phyloP scores from a whole-genome alignment of 2,329 filamentous ascomycete species.

The Paraphoma sp. region DNA sequence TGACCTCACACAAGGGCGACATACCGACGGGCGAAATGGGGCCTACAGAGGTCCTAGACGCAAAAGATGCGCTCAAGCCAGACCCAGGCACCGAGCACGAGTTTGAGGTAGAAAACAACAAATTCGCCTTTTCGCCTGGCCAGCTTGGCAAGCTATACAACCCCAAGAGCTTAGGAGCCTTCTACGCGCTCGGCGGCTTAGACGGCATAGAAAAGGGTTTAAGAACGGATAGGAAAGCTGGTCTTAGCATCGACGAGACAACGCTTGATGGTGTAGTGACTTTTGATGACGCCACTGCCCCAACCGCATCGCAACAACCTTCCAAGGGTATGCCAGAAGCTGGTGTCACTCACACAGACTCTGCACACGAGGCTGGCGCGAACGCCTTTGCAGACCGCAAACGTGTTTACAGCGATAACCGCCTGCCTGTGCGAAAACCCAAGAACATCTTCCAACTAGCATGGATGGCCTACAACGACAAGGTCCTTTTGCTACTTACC shows the following conservation, averaged over 20 bases:
- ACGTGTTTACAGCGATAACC: conserved; percentile 73
- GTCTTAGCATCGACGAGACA: conserved; percentile 74
- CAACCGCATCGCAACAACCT: conserved; percentile 19
- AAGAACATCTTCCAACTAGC: conserved; percentile 75
- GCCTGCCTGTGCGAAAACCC: conserved; percentile 71
- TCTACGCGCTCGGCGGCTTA: conserved; percentile 77
- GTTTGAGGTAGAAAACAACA: conserved; percentile 74
- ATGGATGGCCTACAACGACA: conserved; percentile 85
- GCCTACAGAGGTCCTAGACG: conserved; percentile 65
- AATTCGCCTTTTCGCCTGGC: conserved; percentile 83
- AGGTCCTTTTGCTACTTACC: conserved; percentile 62
- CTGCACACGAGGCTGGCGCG: conserved; percentile 36
- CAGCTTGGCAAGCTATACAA: conserved; percentile 83
- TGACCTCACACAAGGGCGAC: conserved; percentile 53
- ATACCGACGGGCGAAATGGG: conserved; percentile 50
- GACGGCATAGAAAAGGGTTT: conserved; percentile 76
- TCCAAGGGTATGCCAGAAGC: conserved; percentile 20
- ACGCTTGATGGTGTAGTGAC: conserved; percentile 67
- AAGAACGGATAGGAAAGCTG: conserved; percentile 67
- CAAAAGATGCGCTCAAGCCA: conserved; percentile 73
- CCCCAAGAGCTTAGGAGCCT: conserved; percentile 77
- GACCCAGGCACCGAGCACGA: conserved; percentile 76
- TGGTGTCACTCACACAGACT: conserved; percentile 19
- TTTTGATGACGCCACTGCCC: conserved; percentile 68
- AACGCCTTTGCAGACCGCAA: conserved; percentile 66